Evolutionary conservation across 73 alveolate species (phyloP).

Genomic region (Paramecium sexaurelia): DNA sequence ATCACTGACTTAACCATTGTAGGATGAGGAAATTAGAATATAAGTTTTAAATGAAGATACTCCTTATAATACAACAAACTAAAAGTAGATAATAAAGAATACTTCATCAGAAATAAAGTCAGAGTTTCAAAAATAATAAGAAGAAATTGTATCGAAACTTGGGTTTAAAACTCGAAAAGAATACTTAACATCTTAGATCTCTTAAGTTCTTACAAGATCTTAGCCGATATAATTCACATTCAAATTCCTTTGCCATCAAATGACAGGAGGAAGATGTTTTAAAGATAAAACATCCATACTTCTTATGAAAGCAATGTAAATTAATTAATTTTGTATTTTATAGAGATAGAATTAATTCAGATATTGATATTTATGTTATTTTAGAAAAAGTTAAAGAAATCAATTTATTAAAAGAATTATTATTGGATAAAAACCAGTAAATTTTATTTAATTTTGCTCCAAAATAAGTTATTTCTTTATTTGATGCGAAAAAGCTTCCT

Average conservation of each 20-base stretch:
- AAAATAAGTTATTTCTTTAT: background rate
- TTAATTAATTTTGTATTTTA: background rate
- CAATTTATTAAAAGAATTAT: conserved; percentile 11
- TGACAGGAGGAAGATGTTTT: conserved; percentile 23
- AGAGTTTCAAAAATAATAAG: conserved; percentile 11
- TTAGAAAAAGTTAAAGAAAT: conserved; percentile 26
- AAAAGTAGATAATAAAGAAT: background rate
- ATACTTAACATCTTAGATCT: background rate
- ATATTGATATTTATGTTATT: conserved; percentile 38
- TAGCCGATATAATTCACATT: background rate
- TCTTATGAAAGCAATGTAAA: conserved; percentile 21
- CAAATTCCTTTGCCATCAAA: background rate
- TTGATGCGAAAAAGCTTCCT: background rate
- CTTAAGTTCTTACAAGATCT: background rate
- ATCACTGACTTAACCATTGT: background rate
- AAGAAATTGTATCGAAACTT: background rate
- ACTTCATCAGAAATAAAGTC: conserved; percentile 11
- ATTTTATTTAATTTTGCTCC: conserved; percentile 55
- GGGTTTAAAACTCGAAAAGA: conserved; percentile 28
- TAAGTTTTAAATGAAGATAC: background rate
- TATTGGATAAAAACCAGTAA: conserved; percentile 5
- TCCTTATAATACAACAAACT: background rate
- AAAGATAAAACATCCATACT: background rate
- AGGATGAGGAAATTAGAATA: background rate
- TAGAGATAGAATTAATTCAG: conserved; percentile 31